Percentiles rank a stretch among this genome's conserved stretches.
These are phyloP conservation scores for Bacidia rubella DNA, from an alignment of 495 filamentous ascomycete genomes.

Conservation along the genomic window DNA sequence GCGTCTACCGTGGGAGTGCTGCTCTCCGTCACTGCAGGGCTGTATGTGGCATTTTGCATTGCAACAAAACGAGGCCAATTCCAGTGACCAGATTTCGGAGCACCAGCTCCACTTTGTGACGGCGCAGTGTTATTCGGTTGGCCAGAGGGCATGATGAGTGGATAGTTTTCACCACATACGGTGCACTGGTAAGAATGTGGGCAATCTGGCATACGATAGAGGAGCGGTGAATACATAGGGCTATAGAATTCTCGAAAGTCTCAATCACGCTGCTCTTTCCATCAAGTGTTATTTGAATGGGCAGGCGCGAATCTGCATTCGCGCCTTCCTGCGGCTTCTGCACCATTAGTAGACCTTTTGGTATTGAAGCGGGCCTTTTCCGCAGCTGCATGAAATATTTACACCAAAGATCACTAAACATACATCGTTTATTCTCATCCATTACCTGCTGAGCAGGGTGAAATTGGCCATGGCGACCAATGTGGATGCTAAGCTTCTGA, in stretches of 20 bases:
- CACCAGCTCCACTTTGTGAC: too few relatives aligned
- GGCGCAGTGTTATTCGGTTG: neutral
- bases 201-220: neutral
- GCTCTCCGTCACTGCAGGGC: neutral
- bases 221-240: neutral
- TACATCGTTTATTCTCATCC: neutral
- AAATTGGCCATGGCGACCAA: constrained; percentile 46
- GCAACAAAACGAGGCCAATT: constrained; percentile 14
- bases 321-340: neutral
- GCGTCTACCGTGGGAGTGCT: neutral
- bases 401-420: too few relatives aligned
- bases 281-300: neutral
- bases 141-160: neutral
- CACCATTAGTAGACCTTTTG: too few relatives aligned
- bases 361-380: too few relatives aligned
- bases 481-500: constrained; percentile 76
- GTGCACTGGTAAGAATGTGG: neutral
- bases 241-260: neutral
- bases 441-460: neutral
- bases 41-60: neutral
- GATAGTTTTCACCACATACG: neutral
- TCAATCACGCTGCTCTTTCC: neutral
- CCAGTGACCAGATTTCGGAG: constrained; percentile 9
- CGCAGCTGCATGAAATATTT: too few relatives aligned
- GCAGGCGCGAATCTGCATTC: neutral